Conservation (phyloP, 2,329 filamentous ascomycete genomes). For the Epichloe baconii region DNA sequence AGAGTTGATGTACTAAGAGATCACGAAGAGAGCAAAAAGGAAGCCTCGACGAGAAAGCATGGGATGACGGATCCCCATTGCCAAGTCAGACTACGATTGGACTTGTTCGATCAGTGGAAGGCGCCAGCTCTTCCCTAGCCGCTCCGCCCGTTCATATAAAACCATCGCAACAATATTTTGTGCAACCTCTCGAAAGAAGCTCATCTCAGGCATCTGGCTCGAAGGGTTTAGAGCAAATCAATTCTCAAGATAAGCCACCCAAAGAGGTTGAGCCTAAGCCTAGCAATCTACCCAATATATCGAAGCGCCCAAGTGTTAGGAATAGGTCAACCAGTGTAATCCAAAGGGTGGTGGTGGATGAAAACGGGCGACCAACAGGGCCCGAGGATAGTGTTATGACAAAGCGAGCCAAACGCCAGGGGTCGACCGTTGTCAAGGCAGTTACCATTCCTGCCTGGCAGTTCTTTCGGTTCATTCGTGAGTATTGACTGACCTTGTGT, state of each 20-base stretch:
- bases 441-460: constrained; percentile 96
- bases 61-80: constrained; percentile 13
- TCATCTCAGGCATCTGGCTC: not conserved
- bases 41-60: constrained; percentile 14
- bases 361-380: constrained; percentile 31
- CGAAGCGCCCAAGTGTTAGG: constrained; percentile 18
- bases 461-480: constrained; percentile 86
- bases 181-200: not conserved
- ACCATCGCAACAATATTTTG: constrained; percentile 9
- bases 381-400: constrained; percentile 28
- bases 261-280: not conserved
- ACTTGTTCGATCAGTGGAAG: constrained; percentile 21
- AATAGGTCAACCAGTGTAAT: constrained; percentile 47
- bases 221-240: not conserved
- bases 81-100: constrained; percentile 21
- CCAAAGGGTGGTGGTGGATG: constrained; percentile 43
- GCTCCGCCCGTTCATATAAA: constrained; percentile 19
- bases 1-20: constrained; percentile 79
- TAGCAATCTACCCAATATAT: constrained; percentile 1
- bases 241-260: not conserved
- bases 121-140: constrained; percentile 22
- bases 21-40: constrained; percentile 40
- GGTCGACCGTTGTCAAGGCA: constrained; percentile 52
- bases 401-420: constrained; percentile 30
- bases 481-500: constrained; percentile 22